phyloP scores from a whole-genome alignment of 768 basidiomycete genomes.

The Termitomyces sp. region DNA sequence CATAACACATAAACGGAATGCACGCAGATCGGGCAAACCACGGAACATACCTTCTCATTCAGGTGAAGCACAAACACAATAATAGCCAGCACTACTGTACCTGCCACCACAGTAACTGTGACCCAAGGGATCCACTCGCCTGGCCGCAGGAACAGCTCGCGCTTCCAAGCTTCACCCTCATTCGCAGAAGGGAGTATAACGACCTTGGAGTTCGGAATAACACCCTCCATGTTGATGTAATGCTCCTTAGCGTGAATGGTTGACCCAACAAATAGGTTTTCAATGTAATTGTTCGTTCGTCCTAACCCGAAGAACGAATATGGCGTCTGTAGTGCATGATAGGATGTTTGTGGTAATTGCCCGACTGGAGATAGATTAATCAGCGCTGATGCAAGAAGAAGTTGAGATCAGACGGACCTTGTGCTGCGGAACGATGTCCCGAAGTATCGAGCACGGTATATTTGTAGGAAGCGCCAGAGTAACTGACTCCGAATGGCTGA shows the following conservation, averaged over 20 bases:
- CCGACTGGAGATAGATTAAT: constrained; percentile 50
- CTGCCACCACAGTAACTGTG: constrained; percentile 77
- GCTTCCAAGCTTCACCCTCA: constrained; percentile 68
- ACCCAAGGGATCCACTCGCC: constrained; percentile 99
- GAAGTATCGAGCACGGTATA: constrained; percentile 94
- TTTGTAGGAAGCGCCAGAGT: constrained; percentile 94
- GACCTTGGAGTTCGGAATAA: constrained; percentile 96
- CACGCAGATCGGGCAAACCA: constrained; percentile 5
- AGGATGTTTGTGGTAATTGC: constrained; percentile 90
- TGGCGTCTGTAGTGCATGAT: constrained; percentile 86
- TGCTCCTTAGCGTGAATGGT: constrained; percentile 71
- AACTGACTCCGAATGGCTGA: constrained; percentile 91
- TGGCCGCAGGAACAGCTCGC: constrained; percentile 86
- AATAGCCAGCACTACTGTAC: constrained; percentile 68
- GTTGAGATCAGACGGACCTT: constrained; percentile 47
- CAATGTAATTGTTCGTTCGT: constrained; percentile 98
- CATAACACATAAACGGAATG: background rate
- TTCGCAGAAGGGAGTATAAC: constrained; percentile 81
- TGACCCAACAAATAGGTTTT: constrained; percentile 95
- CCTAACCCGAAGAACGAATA: constrained; percentile 97
- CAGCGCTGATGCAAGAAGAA: background rate
- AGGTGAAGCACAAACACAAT: constrained; percentile 87
- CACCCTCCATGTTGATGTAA: constrained; percentile 91
- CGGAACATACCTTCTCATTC: constrained; percentile 78
- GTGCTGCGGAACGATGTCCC: constrained; percentile 85